Evolutionary conservation across 441 rosid genomes (phyloP).

Genomic region (Mallotus japonicus): DNA sequence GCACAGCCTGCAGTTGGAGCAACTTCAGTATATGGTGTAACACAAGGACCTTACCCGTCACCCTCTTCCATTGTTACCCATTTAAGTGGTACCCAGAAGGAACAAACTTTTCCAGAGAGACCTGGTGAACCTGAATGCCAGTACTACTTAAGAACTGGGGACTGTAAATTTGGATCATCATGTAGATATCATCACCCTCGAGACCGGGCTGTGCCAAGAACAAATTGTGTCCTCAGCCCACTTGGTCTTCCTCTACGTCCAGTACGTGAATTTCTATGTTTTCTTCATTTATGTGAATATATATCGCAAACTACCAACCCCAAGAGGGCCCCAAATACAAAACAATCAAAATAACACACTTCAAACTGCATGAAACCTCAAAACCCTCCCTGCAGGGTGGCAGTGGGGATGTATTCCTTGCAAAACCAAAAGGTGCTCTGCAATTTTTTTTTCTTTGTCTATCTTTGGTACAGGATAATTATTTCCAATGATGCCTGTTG

Average conservation of each 20-base stretch:
- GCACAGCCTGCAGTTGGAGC: constrained; percentile 82
- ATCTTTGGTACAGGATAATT: not conserved
- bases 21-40: constrained; percentile 69
- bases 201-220: constrained; percentile 54
- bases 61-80: constrained; percentile 46
- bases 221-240: constrained; percentile 63
- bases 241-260: constrained; percentile 86
- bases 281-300: constrained; percentile 15
- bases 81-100: constrained; percentile 50
- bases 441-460: not conserved
- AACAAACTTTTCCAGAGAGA: constrained; percentile 80
- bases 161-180: constrained; percentile 88
- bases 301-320: not conserved
- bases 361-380: constrained; percentile 2
- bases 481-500: not conserved
- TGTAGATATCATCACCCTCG: constrained; percentile 89
- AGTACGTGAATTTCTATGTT: constrained; percentile 43
- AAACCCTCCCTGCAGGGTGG: constrained; percentile 10
- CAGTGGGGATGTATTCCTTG: constrained; percentile 4
- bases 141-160: constrained; percentile 79
- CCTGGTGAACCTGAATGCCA: constrained; percentile 88
- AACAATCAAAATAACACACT: constrained; percentile 8
- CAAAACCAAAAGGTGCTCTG: not conserved
- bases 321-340: constrained; percentile 6
- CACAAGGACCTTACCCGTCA: constrained; percentile 62